Evolutionary conservation across 83 land plant species (phyloP).

Genomic region (Picea engelmannii): DNA sequence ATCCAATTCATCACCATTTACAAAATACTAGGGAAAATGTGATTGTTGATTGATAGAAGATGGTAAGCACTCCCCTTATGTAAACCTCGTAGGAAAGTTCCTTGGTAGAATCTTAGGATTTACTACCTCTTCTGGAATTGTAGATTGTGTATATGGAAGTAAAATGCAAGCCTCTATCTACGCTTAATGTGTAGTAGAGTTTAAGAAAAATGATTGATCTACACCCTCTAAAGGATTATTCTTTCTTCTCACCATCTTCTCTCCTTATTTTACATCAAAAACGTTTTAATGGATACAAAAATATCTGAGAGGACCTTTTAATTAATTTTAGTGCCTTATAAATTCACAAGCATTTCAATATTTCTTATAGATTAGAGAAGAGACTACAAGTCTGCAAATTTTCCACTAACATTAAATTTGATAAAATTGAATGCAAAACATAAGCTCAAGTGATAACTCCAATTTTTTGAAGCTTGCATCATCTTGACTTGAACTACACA

Average conservation of each 20-base stretch:
- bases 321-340: no score
- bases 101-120: slow-evolving; percentile 39
- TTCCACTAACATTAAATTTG: no score
- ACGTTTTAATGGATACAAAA: no score
- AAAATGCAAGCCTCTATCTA: slow-evolving; percentile 87
- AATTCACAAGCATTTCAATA: no score
- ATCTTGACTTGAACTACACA: no score
- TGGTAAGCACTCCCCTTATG: slow-evolving; percentile 4
- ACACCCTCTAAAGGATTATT: slow-evolving; percentile 60
- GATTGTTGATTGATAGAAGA: slow-evolving; percentile 12
- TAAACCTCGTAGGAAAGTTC: slow-evolving; percentile 16
- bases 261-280: slow-evolving; percentile 73
- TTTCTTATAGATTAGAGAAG: no score
- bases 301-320: no score
- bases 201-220: slow-evolving; percentile 74
- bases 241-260: slow-evolving; percentile 80
- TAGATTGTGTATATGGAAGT: slow-evolving; percentile 41
- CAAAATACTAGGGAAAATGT: slow-evolving; percentile 9
- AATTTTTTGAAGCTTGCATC: no score
- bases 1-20: slow-evolving; percentile 8
- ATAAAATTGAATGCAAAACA: no score
- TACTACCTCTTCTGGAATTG: slow-evolving; percentile 28
- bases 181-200: slow-evolving; percentile 71
- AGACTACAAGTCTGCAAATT: no score
- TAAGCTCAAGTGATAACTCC: no score